Percentiles rank a stretch among this genome's conserved stretches.
phyloP scores from a whole-genome alignment of 257 asterid species.

The Nicotiana undulata region DNA sequence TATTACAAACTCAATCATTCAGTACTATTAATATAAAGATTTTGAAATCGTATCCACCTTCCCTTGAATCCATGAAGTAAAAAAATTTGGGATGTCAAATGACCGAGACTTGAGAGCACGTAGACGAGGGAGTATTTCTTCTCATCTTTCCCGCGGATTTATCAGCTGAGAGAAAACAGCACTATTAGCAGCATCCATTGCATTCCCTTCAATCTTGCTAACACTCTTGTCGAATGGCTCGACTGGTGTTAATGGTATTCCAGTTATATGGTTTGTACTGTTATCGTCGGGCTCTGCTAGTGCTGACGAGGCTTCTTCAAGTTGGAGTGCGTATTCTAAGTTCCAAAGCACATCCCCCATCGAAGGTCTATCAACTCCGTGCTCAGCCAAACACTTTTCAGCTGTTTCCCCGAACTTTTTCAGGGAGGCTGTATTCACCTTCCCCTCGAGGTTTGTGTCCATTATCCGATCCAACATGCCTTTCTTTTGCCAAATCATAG shows the following conservation, averaged over 20 bases:
- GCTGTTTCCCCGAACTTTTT: constrained; percentile 46
- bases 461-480: constrained; percentile 37
- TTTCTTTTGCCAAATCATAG: constrained; percentile 44
- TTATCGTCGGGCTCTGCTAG: constrained; percentile 37
- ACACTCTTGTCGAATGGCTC: constrained; percentile 36
- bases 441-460: constrained; percentile 27
- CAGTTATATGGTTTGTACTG: constrained; percentile 43
- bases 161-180: constrained; percentile 48
- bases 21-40: background rate
- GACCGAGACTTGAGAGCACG: background rate
- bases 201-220: constrained; percentile 30
- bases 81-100: background rate
- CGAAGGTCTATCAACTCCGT: constrained; percentile 47
- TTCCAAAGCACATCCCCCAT: constrained; percentile 53
- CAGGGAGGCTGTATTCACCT: constrained; percentile 36
- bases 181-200: constrained; percentile 33
- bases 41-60: background rate
- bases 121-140: background rate
- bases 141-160: constrained; percentile 41
- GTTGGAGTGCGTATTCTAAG: constrained; percentile 39
- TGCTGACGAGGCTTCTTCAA: constrained; percentile 38
- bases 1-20: constrained; percentile 7
- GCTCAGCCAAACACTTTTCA: constrained; percentile 39
- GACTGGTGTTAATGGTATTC: constrained; percentile 27
- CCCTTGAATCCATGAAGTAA: background rate